A percentile compares a stretch with the other conserved stretches of the same genome.
phyloP scores from a whole-genome alignment of 208 protist species.

The Zelonia costaricensis region DNA sequence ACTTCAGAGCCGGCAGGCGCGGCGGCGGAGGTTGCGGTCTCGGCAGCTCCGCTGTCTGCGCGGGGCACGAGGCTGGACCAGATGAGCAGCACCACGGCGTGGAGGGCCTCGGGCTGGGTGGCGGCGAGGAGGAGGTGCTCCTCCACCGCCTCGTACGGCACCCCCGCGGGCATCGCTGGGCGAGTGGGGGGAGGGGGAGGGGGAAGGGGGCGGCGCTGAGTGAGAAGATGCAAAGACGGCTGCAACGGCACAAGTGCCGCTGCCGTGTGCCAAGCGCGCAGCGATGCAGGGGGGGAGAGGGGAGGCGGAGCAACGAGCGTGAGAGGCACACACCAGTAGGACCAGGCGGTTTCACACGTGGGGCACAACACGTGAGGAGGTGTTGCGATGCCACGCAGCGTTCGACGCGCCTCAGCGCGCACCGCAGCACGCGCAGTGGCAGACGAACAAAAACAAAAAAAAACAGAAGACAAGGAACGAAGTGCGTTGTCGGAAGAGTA shows the following conservation, averaged over 20 bases:
- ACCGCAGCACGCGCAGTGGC: background rate
- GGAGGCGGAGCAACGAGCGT: background rate
- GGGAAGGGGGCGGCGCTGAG: background rate
- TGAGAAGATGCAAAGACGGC: no score
- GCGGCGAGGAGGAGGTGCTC: conserved; percentile 13
- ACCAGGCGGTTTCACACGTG: no score
- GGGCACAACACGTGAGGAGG: background rate
- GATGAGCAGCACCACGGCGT: conserved; percentile 19
- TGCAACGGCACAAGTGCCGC: no score
- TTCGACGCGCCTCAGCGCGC: no score
- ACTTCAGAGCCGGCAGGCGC: background rate
- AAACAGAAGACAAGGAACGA: background rate
- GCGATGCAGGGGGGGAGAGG: background rate
- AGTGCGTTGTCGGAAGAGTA: background rate
- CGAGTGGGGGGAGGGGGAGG: background rate
- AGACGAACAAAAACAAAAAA: background rate
- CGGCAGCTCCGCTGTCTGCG: background rate
- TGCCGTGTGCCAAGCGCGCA: no score
- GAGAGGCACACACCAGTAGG: background rate
- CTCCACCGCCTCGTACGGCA: conserved; percentile 13
- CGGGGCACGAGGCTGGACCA: conserved; percentile 19
- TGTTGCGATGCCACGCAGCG: no score
- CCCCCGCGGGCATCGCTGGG: background rate
- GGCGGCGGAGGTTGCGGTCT: background rate
- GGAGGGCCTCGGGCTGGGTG: conserved; percentile 13